These are phyloP conservation scores for Epicoccum sorghinum DNA, from an alignment of 2,329 filamentous ascomycete genomes.

Conservation along the genomic window DNA sequence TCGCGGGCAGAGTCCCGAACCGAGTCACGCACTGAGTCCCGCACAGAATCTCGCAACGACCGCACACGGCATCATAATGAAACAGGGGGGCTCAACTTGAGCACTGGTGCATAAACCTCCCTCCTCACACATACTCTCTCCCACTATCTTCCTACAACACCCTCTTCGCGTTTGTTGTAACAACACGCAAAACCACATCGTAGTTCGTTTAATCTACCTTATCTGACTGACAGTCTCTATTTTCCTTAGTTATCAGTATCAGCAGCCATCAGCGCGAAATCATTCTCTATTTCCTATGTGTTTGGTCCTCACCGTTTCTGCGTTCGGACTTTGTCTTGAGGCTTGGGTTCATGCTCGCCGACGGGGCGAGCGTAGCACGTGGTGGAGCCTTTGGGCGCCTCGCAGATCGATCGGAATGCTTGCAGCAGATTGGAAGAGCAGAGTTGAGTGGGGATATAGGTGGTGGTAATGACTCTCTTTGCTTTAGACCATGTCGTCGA, in stretches of 20 bases:
- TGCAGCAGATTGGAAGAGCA: slow-evolving; percentile 23
- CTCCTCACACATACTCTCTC: neutral
- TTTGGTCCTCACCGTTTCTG: slow-evolving; percentile 34
- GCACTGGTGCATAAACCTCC: slow-evolving; percentile 32
- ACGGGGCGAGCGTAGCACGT: neutral
- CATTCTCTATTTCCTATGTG: slow-evolving; percentile 42
- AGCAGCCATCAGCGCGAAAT: slow-evolving; percentile 10
- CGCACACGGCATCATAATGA: slow-evolving; percentile 32
- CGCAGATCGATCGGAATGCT: slow-evolving; percentile 31
- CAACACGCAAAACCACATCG: slow-evolving; percentile 7
- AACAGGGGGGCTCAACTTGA: slow-evolving; percentile 33
- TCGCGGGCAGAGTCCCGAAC: slow-evolving; percentile 30
- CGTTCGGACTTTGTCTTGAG: slow-evolving; percentile 33
- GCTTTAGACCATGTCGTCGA: slow-evolving; percentile 5
- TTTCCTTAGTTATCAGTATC: slow-evolving; percentile 32
- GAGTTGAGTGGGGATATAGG: slow-evolving; percentile 39
- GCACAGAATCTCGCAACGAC: slow-evolving; percentile 33
- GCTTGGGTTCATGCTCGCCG: slow-evolving; percentile 30
- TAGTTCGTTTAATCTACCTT: slow-evolving; percentile 28
- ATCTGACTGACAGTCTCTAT: slow-evolving; percentile 39
- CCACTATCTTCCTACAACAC: slow-evolving; percentile 16
- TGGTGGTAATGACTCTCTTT: slow-evolving; percentile 32
- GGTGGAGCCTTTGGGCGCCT: slow-evolving; percentile 28
- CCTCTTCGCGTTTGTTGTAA: slow-evolving; percentile 16
- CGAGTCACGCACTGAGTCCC: slow-evolving; percentile 20